Evolutionary conservation across 176 grass and related monocot genomes (phyloP).

Genomic region (Carex parvula): DNA sequence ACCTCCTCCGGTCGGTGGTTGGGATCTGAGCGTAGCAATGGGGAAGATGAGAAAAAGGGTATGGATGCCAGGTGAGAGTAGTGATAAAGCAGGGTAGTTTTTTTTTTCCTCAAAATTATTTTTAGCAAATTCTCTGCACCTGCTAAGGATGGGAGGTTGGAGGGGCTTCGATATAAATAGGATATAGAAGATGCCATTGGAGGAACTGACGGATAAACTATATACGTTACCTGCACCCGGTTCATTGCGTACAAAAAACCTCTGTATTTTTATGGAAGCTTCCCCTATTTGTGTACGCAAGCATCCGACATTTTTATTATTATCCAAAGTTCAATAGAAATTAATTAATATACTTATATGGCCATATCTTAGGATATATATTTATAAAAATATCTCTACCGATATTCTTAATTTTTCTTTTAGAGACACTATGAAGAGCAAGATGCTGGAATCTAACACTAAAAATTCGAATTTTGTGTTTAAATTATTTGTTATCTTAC

Average conservation of each 20-base stretch:
- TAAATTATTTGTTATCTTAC: no score
- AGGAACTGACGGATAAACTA: conserved; percentile 17
- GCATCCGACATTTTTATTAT: no score
- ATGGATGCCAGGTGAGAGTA: background rate
- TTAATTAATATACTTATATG: no score
- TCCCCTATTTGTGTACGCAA: no score
- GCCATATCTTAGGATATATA: no score
- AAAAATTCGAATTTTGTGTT: no score
- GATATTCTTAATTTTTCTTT: no score
- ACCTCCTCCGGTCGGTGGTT: background rate
- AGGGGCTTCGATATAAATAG: conserved; percentile 46
- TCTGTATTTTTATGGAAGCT: background rate
- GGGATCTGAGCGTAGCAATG: background rate
- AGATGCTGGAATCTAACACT: no score
- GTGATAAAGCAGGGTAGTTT: conserved; percentile 30
- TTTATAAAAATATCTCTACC: no score
- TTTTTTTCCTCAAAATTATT: background rate
- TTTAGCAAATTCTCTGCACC: conserved; percentile 51
- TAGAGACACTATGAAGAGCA: no score
- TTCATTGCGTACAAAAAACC: background rate
- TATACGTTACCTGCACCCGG: background rate
- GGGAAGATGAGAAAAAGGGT: conserved; percentile 2
- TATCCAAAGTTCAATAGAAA: no score
- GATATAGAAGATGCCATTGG: background rate
- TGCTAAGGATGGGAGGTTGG: conserved; percentile 36